Evolutionary conservation across 2,329 filamentous ascomycete genomes (phyloP), one percentile per base, ranked within the genome.

Genomic region (Microsporum audouinii): DNA sequence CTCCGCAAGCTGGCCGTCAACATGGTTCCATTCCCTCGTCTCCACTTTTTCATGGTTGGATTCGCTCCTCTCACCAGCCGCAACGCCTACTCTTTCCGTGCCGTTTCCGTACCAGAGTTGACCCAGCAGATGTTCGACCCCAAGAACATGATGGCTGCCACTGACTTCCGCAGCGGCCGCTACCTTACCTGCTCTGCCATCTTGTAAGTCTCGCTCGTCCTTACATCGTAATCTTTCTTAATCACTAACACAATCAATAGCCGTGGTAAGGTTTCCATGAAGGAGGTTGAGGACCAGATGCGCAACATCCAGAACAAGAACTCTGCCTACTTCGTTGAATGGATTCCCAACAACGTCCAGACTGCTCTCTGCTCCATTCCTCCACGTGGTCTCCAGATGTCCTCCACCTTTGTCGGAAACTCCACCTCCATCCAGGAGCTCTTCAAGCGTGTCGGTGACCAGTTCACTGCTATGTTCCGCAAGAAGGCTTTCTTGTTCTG

Each of bases 71-170:
- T 99, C 73, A 99, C 94, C 77, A 95, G 90, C 80, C 87, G 88
- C 78, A 86, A 87, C 71, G 88, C 92, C 69, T 79, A 95, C 84
- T 90, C 89, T 70, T 99, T 97, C 92, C 94, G 94, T 76, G 92
- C 94, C 69, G 88, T 97, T 78, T 91, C 88, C 73, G 94, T 99
- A 65, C 92, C 94, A 62, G 94, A 99, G 84, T 85, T 99, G 78
- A 97, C 94, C 73, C 94, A 99, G 84, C 94, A 99, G 80, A 97
- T 99, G 91, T 99, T 95, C 84, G 94, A 99, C 83, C 92, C 94
- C 74, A 99, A 97, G 91, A 99, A 99, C 88, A 99, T 99, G 92
- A 99, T 99, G 94, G 94, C 94, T 80, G 94, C 94, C 68, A 95
- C 91, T 66, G 94, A 99, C 83, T 99, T 99, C 91, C 90, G 94